These are phyloP conservation scores for Russula dissimulans DNA, from an alignment of 768 basidiomycete species.

Conservation along the genomic window DNA sequence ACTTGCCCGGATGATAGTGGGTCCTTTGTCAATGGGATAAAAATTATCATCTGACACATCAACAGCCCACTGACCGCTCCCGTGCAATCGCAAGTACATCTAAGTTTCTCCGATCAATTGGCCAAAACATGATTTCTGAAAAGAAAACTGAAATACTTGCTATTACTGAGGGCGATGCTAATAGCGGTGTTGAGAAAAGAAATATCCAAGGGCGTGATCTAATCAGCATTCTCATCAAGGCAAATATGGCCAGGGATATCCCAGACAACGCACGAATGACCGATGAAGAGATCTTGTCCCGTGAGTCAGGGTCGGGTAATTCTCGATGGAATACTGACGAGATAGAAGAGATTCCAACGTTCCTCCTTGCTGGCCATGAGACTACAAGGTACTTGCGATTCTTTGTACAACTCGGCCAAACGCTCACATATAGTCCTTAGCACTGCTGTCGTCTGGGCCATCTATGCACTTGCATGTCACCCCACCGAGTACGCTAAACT, in stretches of 20 bases:
- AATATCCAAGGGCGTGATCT: conserved; percentile 40
- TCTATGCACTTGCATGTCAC: conserved; percentile 44
- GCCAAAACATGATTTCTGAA: conserved; percentile 24
- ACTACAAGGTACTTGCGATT: conserved; percentile 36
- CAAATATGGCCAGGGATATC: conserved; percentile 55
- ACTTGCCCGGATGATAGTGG: conserved; percentile 7
- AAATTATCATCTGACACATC: neutral
- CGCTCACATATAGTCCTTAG: conserved; percentile 4
- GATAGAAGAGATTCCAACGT: conserved; percentile 47
- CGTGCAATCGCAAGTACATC: neutral
- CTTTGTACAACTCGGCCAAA: neutral
- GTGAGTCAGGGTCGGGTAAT: conserved; percentile 27
- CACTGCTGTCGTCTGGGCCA: conserved; percentile 46
- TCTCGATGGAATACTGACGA: neutral
- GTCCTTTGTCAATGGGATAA: neutral
- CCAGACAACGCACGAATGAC: conserved; percentile 45
- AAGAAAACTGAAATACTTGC: conserved; percentile 29
- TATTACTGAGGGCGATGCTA: conserved; percentile 20
- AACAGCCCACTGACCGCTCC: conserved; percentile 6
- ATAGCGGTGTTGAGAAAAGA: conserved; percentile 27
- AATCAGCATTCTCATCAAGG: conserved; percentile 49
- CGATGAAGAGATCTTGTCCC: conserved; percentile 52
- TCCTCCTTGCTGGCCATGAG: conserved; percentile 52
- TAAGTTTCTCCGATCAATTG: conserved; percentile 22
- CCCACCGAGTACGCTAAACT: conserved; percentile 45